These are phyloP conservation scores for Waltergamsia citrina DNA, from an alignment of 2,329 filamentous ascomycete genomes.

Conservation along the genomic window DNA sequence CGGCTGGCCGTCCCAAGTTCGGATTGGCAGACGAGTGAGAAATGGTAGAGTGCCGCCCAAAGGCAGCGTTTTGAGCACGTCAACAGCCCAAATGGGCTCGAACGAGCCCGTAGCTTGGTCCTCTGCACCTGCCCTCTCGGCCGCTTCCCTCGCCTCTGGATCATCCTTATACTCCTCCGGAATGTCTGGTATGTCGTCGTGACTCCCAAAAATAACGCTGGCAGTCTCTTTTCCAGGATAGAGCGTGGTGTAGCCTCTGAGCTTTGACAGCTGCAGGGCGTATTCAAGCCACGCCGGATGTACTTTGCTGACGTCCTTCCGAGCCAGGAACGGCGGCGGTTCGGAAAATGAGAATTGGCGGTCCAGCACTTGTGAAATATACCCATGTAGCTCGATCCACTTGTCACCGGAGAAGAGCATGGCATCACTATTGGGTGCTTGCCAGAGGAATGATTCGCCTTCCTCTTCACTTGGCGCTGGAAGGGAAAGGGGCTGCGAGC, in stretches of 20 bases:
- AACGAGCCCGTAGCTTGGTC: conserved; percentile 22
- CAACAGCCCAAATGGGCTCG: conserved; percentile 29
- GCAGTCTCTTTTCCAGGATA: conserved; percentile 58
- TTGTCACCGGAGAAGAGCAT: conserved; percentile 74
- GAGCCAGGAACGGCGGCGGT: conserved; percentile 28
- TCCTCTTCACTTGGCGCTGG: conserved; percentile 21
- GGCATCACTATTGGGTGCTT: conserved; percentile 75
- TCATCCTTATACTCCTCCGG: conserved; percentile 57
- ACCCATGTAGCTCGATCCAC: conserved; percentile 79
- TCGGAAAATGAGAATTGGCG: conserved; percentile 23
- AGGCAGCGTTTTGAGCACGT: conserved; percentile 39
- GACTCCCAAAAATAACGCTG: conserved; percentile 57
- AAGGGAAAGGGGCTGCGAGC: conserved; percentile 41
- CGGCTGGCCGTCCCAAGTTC: conserved; percentile 55
- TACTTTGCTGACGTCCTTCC: conserved; percentile 55
- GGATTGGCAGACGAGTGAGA: conserved; percentile 41
- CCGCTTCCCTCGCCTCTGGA: conserved; percentile 9
- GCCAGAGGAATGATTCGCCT: conserved; percentile 66
- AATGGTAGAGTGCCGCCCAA: conserved; percentile 30
- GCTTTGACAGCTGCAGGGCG: conserved; percentile 64
- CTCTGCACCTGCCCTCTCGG: conserved; percentile 14
- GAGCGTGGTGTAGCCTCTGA: conserved; percentile 67
- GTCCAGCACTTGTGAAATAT: conserved; percentile 56
- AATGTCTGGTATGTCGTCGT: conserved; percentile 61
- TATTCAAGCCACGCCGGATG: conserved; percentile 74